phyloP scores from a whole-genome alignment of 352 stramenopile genomes.

The Globisporangium heterothallicum region DNA sequence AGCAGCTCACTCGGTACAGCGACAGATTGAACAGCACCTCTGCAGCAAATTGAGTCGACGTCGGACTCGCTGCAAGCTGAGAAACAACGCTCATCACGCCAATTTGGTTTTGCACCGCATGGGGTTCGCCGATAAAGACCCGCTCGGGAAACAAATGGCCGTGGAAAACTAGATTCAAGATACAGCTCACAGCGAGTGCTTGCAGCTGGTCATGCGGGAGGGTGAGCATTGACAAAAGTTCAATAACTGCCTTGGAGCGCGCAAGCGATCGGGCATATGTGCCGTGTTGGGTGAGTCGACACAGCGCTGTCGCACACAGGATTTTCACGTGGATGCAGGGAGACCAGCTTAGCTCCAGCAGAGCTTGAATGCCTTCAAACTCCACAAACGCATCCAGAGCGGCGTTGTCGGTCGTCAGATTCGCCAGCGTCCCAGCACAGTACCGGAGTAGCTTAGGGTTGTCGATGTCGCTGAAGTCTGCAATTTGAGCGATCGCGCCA shows the following conservation, averaged over 20 bases:
- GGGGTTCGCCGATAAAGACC: conserved; percentile 65
- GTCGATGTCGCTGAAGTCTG: conserved; percentile 66
- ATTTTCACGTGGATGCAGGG: conserved; percentile 64
- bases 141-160: conserved; percentile 62
- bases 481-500: conserved; percentile 61
- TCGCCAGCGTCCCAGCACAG: conserved; percentile 55
- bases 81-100: conserved; percentile 60
- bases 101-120: conserved; percentile 59
- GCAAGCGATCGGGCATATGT: conserved; percentile 29
- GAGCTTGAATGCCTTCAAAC: conserved; percentile 43
- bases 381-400: conserved; percentile 47
- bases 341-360: conserved; percentile 71
- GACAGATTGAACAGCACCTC: conserved; percentile 74
- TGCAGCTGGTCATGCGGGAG: conserved; percentile 52
- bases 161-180: conserved; percentile 68
- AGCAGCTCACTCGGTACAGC: conserved; percentile 50
- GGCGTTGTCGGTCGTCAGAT: conserved; percentile 41
- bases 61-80: conserved; percentile 29
- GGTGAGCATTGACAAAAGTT: conserved; percentile 65
- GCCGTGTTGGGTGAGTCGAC: conserved; percentile 39
- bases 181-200: conserved; percentile 49
- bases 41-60: conserved; percentile 48
- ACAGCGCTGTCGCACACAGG: conserved; percentile 56
- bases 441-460: conserved; percentile 48
- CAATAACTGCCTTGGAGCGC: conserved; percentile 43